Percentiles rank a stretch among this genome's conserved stretches.
These are phyloP conservation scores for Alternaria solani DNA, from an alignment of 2,329 filamentous ascomycete species.

Conservation along the genomic window DNA sequence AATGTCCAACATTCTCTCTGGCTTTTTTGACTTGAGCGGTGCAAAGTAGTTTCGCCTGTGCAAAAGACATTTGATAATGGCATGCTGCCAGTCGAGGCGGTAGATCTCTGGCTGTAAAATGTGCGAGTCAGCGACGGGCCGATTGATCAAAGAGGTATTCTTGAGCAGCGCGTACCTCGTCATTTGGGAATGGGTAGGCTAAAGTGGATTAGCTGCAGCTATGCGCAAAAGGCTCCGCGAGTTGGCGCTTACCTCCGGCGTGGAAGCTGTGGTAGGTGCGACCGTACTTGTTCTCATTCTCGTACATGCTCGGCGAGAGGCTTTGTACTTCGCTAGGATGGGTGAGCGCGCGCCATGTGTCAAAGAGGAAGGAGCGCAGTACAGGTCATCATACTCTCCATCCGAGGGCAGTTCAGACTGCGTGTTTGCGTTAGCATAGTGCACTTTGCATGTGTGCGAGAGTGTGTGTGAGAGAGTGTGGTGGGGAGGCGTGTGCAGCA, in stretches of 20 bases:
- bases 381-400: constrained; percentile 44
- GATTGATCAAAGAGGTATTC: constrained; percentile 9
- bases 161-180: constrained; percentile 37
- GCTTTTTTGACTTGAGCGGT: constrained; percentile 40
- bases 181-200: constrained; percentile 53
- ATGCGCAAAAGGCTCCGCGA: not conserved
- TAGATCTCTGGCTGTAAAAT: constrained; percentile 47
- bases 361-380: not conserved
- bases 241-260: constrained; percentile 47
- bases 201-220: constrained; percentile 31
- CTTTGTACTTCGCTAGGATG: constrained; percentile 47
- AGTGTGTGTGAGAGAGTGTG: not conserved
- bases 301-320: constrained; percentile 50
- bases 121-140: constrained; percentile 21
- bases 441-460: constrained; percentile 11
- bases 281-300: constrained; percentile 52
- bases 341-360: constrained; percentile 26
- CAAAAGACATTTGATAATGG: constrained; percentile 50
- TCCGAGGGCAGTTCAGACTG: constrained; percentile 47
- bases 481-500: constrained; percentile 14
- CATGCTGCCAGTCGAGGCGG: constrained; percentile 50
- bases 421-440: constrained; percentile 25
- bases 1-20: constrained; percentile 52
- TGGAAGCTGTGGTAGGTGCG: constrained; percentile 52
- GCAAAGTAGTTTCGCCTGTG: constrained; percentile 48